Evolutionary conservation across 495 filamentous ascomycete species (phyloP), one percentile per base, ranked within the genome.

Genomic region (Neurospora discreta): DNA sequence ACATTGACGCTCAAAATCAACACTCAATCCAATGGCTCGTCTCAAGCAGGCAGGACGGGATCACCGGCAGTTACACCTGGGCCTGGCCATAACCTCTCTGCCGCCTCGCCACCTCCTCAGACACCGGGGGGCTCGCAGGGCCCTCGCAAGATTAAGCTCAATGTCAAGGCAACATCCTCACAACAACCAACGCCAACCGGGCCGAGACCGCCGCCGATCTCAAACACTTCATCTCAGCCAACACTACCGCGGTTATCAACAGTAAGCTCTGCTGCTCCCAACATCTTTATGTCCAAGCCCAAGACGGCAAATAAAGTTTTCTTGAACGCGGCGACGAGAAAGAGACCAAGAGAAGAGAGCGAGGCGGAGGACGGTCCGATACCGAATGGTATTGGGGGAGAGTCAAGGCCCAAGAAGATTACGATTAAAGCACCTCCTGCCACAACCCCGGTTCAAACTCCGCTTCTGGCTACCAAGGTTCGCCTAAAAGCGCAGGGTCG

Each of bases 71-170:
- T 44, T 26, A 72, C 73, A 13, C 73, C 74, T 13, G 68, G 74
- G 44, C 65, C 43, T 52, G 58, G 60, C 26, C 58, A 60, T 69
- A 43, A 71, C 20, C 68, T 39, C 8, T 68, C 71, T 39, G 74
- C 77, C 71, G 80, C 70, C 67, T 79, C 77, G 13, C 75, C 69
- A 68, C 75, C 38, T 46, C 78, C 70, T 3, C 68, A 71, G 39
- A 86, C 85, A 0, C 82, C 85, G 18, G 52, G 52, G 23, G 52
- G 52, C 52, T 82, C 81, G 26, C 76, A 75, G 38, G 81, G 80
- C 5, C 75, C 71, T 20, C 73, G 72, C 3, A 89, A 87, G 78
- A 85, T 89, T 69, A 88, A 85, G 75, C 81, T 90, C 36, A 70
- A 78, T 5, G 40, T 69, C 42, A 88, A 86, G 73, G 76, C 73